Conservation (phyloP, 2,329 filamentous ascomycete genomes). For the Fusarium nelsonii region DNA sequence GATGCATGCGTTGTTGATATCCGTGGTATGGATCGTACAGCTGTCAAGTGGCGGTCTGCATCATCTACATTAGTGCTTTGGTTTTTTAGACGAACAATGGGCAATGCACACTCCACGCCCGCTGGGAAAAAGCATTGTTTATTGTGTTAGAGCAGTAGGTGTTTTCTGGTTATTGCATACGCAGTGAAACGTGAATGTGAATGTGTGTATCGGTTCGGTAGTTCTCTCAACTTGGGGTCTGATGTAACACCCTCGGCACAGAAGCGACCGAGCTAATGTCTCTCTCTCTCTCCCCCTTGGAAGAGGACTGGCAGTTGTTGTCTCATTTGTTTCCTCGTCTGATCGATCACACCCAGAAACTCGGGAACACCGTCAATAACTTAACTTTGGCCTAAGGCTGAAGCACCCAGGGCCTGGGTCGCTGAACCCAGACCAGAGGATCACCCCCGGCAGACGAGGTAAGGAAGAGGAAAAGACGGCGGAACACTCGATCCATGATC, state of each 20-base stretch:
- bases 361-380: conserved; percentile 1
- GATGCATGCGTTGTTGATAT: conserved; percentile 41
- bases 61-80: conserved; percentile 37
- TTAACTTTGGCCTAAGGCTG: neutral
- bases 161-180: conserved; percentile 32
- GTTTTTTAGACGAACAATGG: neutral
- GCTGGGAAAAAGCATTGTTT: neutral
- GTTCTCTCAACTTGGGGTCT: neutral
- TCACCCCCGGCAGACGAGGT: conserved; percentile 38
- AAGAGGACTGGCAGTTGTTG: conserved; percentile 21
- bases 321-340: conserved; percentile 38
- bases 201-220: neutral
- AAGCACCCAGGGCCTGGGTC: neutral
- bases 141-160: neutral
- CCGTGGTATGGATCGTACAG: conserved; percentile 28
- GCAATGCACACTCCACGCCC: conserved; percentile 26
- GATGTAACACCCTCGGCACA: conserved; percentile 15
- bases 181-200: neutral
- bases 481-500: conserved; percentile 24
- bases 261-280: conserved; percentile 24
- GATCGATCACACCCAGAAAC: neutral
- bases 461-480: neutral
- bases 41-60: conserved; percentile 49
- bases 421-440: conserved; percentile 15
- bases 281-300: neutral